Base-by-base conservation (phyloP, 192 early-diverging fungal species). In the Umbelopsis sp. region DNA sequence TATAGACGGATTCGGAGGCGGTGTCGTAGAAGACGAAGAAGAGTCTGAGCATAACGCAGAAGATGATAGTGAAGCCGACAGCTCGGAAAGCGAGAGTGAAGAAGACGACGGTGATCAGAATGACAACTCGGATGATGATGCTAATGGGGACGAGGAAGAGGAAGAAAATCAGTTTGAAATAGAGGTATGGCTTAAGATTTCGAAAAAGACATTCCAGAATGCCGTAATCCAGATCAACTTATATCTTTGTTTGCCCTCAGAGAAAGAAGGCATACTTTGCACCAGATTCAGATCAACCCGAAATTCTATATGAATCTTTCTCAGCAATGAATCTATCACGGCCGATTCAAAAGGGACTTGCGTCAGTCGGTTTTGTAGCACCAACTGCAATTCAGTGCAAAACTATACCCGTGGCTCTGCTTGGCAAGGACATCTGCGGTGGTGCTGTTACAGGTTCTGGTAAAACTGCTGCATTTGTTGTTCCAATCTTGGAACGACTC, bases 361-460 rank as follows among this genome's bases (percentile, higher is more conserved):
- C 95, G 5, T 86, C 89, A 56, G 87, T 99, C 53, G 94, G 94
- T 20, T 99, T 96, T 76, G 77, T 89, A 34, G 91, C 96, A 78
- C 97, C 98, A 0, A 99, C 98, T 20, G 87, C 90, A 21, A 98
- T 99, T 81, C 98, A 99, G 85, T 83, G 88, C 25, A 85, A 87
- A 34, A 89, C 96, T 8, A 98, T 99, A 75, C 98, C 98, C 3
- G 74, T 99, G 22, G 95, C 95, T 8, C 83, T 99, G 34, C 90
- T 97, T 71, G 98, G 97, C 69, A 93, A 91, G 72, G 98, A 99
- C 76, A 95, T 99, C 67, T 98, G 97, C 80, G 98, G 96, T 79
- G 93, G 95, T 65, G 98, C 98, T 14, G 92, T 96, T 32, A 99
- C 98, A 2, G 98, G 98, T 52, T 98, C 97, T 45, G 98, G 98